Evolutionary conservation across 108 stramenopile genomes (phyloP).

Genomic region (Stephanodiscus minutulus): DNA sequence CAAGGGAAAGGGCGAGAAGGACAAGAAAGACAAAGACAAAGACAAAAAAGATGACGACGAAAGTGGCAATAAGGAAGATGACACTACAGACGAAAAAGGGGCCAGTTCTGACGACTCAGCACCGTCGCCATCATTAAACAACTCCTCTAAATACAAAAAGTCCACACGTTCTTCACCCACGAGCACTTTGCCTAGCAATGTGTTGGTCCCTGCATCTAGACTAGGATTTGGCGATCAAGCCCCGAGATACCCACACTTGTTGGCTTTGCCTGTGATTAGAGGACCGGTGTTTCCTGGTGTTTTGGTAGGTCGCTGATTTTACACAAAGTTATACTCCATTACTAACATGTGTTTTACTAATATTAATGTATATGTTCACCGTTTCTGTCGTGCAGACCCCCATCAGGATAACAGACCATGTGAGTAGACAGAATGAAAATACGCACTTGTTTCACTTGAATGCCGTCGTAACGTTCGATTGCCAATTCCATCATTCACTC

Average conservation of each 20-base stretch:
- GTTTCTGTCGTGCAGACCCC: constrained; percentile 34
- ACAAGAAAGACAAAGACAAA: constrained; percentile 20
- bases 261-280: constrained; percentile 73
- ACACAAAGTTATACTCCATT: neutral
- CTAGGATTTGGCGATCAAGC: constrained; percentile 81
- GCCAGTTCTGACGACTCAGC: constrained; percentile 10
- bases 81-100: constrained; percentile 6
- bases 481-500: neutral
- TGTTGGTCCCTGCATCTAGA: constrained; percentile 35
- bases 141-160: constrained; percentile 44
- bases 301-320: constrained; percentile 15
- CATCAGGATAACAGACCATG: constrained; percentile 73
- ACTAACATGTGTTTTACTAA: neutral
- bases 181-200: constrained; percentile 14
- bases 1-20: constrained; percentile 31
- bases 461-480: neutral
- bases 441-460: neutral
- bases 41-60: constrained; percentile 27
- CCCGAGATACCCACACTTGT: constrained; percentile 79
- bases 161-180: constrained; percentile 16
- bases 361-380: neutral
- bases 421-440: constrained; percentile 9
- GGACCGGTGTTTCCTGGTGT: constrained; percentile 86
- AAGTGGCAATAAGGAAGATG: constrained; percentile 18
- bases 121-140: constrained; percentile 31